These are phyloP conservation scores for Sugiyamaella floridensis DNA, from an alignment of 805 yeast genomes.

Conservation along the genomic window DNA sequence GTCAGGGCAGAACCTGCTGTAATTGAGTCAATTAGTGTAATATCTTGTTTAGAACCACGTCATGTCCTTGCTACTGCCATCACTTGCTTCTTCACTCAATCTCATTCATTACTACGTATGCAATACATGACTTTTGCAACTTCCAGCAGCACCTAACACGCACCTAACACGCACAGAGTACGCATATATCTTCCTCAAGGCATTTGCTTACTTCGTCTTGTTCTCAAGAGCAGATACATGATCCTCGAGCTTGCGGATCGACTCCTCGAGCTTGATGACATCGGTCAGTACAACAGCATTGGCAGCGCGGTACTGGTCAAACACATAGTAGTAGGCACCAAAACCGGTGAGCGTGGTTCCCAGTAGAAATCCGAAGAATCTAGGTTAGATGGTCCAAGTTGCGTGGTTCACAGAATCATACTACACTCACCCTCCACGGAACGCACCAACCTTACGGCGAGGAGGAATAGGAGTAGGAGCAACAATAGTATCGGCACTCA, in stretches of 20 bases:
- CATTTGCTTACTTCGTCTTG: constrained; percentile 3
- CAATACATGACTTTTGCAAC: too few species aligned
- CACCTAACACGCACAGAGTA: not conserved
- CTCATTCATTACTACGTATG: too few species aligned
- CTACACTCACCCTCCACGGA: constrained; percentile 37
- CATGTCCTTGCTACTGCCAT: too few species aligned
- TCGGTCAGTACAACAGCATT: constrained; percentile 70
- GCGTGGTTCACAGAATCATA: not conserved
- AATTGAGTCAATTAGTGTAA: too few species aligned
- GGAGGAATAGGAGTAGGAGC: constrained; percentile 4
- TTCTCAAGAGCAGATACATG: constrained; percentile 41
- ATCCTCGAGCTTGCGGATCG: constrained; percentile 59
- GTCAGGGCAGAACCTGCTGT: too few species aligned
- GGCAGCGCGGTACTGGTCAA: constrained; percentile 70
- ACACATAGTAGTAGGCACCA: constrained; percentile 67
- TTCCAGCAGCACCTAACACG: too few species aligned
- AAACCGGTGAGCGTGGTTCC: constrained; percentile 72
- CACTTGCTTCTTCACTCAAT: too few species aligned
- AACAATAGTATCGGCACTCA: constrained; percentile 1
- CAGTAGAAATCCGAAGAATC: constrained; percentile 66
- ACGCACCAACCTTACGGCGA: constrained; percentile 33
- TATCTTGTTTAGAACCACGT: too few species aligned
- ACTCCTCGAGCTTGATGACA: constrained; percentile 60
- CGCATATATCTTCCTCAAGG: not conserved
- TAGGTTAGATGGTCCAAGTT: constrained; percentile 8